Evolutionary conservation across 768 basidiomycete species (phyloP), one percentile per base, ranked within the genome.

Genomic region (Russula earlei): DNA sequence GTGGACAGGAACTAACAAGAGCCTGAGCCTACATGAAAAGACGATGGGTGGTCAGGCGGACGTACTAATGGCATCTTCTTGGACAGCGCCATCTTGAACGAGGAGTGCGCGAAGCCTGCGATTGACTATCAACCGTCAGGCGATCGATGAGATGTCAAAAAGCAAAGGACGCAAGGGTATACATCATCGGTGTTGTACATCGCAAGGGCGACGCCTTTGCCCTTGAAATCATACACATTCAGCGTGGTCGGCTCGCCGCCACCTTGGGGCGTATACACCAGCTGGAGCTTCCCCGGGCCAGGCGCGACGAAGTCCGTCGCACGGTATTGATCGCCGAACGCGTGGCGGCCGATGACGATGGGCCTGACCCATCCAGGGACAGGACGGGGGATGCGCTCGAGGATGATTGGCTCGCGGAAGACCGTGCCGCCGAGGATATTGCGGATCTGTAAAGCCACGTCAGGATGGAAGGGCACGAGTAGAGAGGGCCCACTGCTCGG

Each of bases 161-260:
- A 20, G 19, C 8, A 2, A 22, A 38, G 47, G 48, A 38, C 5
- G 57, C 61, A 41, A 25, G 17, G 19, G 61, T 71, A 24, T 61
- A 87, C 89, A 65, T 95, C 92, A 62, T 97, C 92, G 6, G 93
- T 97, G 74, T 97, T 97, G 75, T 98, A 97, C 96, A 98, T 98
- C 67, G 84, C 80, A 80, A 99, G 82, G 4, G 93, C 94, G 31
- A 97, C 90, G 63, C 96, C 96, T 54, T 78, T 79, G 25, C 85
- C 91, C 70, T 89, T 84, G 77, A 97, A 99, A 72, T 97, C 85
- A 65, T 90, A 98, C 38, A 99, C 92, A 60, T 94, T 75, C 67
- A 97, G 71, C 14, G 74, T 74, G 10, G 81, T 86, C 38, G 74
- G 75, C 27, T 78, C 70, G n/a, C 80, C 75, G 14, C 93, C 91